Evolutionary conservation across 2,329 filamentous ascomycete genomes (phyloP).

Genomic region (Talaromyces sp.): DNA sequence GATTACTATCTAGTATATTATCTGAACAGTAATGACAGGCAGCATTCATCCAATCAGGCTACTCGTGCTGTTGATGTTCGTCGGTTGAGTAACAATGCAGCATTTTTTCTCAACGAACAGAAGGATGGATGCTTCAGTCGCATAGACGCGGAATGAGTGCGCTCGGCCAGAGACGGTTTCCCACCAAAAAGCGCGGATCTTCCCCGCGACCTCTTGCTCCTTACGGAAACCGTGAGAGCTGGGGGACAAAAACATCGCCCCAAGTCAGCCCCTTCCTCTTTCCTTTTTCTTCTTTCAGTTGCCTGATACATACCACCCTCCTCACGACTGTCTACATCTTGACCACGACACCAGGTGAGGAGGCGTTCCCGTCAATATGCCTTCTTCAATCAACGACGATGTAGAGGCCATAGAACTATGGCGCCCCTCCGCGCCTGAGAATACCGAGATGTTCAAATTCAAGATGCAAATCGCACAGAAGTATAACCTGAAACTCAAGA

Average conservation of each 20-base stretch:
- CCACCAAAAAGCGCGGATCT: conserved; percentile 1
- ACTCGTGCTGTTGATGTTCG: background rate
- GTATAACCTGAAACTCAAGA: conserved; percentile 58
- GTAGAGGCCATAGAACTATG: conserved; percentile 55
- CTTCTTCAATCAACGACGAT: conserved; percentile 11
- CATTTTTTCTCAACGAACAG: background rate
- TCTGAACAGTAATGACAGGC: background rate
- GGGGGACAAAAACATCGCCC: background rate
- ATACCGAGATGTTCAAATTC: conserved; percentile 70
- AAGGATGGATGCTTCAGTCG: too few species aligned
- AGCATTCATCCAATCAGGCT: background rate
- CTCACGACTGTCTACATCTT: background rate
- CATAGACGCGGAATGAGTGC: conserved; percentile 1
- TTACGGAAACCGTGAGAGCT: background rate
- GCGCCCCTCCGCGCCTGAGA: conserved; percentile 63
- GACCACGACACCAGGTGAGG: background rate
- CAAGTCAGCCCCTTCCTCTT: background rate
- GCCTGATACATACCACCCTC: background rate
- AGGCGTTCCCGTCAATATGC: conserved; percentile 4
- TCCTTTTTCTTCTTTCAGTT: background rate
- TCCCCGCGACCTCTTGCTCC: background rate
- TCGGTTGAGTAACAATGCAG: background rate
- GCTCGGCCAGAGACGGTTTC: background rate
- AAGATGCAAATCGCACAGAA: conserved; percentile 65
- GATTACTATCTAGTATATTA: too few species aligned